These are phyloP conservation scores for carrot (Daucus carota) DNA, from an alignment of 129 eudicot species.

Conservation along the genomic window DH1_v3.0 NC_030388.2:25493501-25494000, in stretches of 20 bases:
- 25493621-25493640: not conserved
- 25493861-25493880: slow-evolving; percentile 21
- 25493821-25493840: not conserved
- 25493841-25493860: not conserved
- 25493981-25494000: not conserved
- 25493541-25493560: not conserved
- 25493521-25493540: not conserved
- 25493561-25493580: not conserved
- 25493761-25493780: not conserved
- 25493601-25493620: not conserved
- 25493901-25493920: slow-evolving; percentile 27
- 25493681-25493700: not conserved
- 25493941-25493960: not conserved
- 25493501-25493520: not conserved
- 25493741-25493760: not conserved
- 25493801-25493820: not conserved
- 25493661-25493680: not conserved
- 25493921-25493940: not conserved
- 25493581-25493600: not conserved
- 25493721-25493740: not conserved
- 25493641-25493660: not conserved
- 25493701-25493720: not conserved
- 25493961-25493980: not conserved
- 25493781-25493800: not conserved
- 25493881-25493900: slow-evolving; percentile 39